A percentile compares a stretch with the other conserved stretches of the same genome.
Conservation (phyloP, 768 basidiomycete species). For the Podaxis carcinomalis region DNA sequence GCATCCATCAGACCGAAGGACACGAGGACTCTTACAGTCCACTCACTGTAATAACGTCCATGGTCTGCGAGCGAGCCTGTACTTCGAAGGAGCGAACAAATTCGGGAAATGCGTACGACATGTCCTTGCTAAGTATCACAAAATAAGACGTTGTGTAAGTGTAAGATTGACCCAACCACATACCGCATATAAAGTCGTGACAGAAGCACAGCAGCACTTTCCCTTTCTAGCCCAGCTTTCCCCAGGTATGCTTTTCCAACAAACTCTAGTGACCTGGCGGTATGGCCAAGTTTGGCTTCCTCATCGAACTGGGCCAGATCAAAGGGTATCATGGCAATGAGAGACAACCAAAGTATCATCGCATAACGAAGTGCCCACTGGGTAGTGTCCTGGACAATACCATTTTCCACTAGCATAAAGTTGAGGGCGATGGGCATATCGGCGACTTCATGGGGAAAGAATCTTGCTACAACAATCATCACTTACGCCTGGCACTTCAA, state of each 20-base stretch:
- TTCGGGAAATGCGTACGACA: slow-evolving; percentile 36
- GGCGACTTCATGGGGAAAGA: slow-evolving; percentile 88
- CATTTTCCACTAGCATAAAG: slow-evolving; percentile 49
- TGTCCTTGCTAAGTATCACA: slow-evolving; percentile 49
- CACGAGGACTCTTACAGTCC: neutral
- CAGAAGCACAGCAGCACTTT: slow-evolving; percentile 77
- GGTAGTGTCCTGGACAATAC: slow-evolving; percentile 32
- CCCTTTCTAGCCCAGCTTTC: slow-evolving; percentile 79
- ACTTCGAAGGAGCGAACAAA: slow-evolving; percentile 50
- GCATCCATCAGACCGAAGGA: slow-evolving; percentile 8
- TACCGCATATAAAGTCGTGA: slow-evolving; percentile 80
- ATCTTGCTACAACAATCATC: slow-evolving; percentile 56
- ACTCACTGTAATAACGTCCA: slow-evolving; percentile 50
- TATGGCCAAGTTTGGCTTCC: slow-evolving; percentile 41
- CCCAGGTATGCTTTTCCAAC: slow-evolving; percentile 54
- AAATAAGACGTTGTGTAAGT: neutral
- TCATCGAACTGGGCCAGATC: slow-evolving; percentile 85
- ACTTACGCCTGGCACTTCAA: neutral
- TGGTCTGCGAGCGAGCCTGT: slow-evolving; percentile 28
- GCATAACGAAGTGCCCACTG: slow-evolving; percentile 85
- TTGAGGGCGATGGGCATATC: slow-evolving; percentile 75
- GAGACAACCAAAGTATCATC: slow-evolving; percentile 87
- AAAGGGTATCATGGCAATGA: slow-evolving; percentile 93
- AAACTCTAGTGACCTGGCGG: slow-evolving; percentile 52
- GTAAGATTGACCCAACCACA: slow-evolving; percentile 15